These are phyloP conservation scores for Ophiostoma himal-ulmi DNA, from an alignment of 2,329 filamentous ascomycete genomes.

Conservation along the genomic window DNA sequence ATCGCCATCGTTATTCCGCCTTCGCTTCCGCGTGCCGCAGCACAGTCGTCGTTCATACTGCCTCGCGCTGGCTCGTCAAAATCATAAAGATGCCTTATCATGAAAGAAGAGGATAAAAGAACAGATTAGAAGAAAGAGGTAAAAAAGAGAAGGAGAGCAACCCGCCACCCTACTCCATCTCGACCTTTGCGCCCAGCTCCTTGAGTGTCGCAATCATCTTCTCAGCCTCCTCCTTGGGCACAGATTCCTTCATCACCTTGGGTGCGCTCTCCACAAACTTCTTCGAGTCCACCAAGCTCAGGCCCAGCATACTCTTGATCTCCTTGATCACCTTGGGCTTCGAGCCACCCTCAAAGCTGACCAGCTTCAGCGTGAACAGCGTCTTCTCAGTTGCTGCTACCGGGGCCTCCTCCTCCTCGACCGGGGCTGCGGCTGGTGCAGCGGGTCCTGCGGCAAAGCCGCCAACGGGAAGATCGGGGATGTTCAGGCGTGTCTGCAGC, in stretches of 20 bases:
- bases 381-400: conserved; percentile 91
- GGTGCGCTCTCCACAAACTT: conserved; percentile 99
- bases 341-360: conserved; percentile 75
- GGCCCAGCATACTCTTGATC: conserved; percentile 89
- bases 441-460: conserved; percentile 69
- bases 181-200: conserved; percentile 79
- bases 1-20: not conserved
- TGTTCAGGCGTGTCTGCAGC: conserved; percentile 79
- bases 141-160: not conserved
- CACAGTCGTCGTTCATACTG: conserved; percentile 10
- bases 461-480: conserved; percentile 93
- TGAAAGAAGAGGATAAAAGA: not conserved
- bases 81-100: conserved; percentile 6
- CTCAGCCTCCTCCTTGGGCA: conserved; percentile 97
- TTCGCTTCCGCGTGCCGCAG: conserved; percentile 4
- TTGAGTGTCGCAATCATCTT: conserved; percentile 95
- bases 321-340: conserved; percentile 99
- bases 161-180: conserved; percentile 66
- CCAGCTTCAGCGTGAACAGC: conserved; percentile 91
- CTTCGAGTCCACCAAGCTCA: conserved; percentile 98
- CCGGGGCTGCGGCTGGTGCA: conserved; percentile 53
- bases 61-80: not conserved
- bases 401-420: conserved; percentile 77
- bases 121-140: not conserved
- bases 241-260: conserved; percentile 98